Conservation (phyloP, 768 basidiomycete species). For the Coprinopsis cinerea region DNA sequence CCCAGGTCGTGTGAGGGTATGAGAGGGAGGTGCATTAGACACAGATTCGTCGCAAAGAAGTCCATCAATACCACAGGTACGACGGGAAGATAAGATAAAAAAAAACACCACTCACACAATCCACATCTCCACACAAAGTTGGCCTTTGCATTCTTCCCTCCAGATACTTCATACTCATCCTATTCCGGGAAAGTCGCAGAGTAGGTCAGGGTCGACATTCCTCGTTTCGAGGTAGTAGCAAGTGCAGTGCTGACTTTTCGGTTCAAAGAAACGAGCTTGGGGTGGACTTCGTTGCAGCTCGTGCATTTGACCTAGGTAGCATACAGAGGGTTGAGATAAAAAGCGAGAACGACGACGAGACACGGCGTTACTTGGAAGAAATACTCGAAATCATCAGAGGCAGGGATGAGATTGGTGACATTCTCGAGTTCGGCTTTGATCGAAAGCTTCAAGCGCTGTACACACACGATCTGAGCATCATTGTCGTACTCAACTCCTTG, state of each 20-base stretch:
- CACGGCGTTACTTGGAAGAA: conserved; percentile 65
- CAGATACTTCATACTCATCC: conserved; percentile 63
- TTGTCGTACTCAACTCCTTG: too few relatives aligned
- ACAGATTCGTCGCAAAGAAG: too few relatives aligned
- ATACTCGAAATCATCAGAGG: conserved; percentile 67
- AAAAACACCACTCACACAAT: conserved; percentile 49
- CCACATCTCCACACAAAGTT: conserved; percentile 81
- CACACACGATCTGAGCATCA: too few relatives aligned
- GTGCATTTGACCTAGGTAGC: conserved; percentile 69
- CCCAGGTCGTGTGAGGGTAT: too few relatives aligned
- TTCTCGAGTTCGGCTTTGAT: conserved; percentile 81
- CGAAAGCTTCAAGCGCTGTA: conserved; percentile 53
- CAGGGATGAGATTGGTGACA: conserved; percentile 63
- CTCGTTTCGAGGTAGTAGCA: neutral
- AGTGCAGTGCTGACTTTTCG: conserved; percentile 41
- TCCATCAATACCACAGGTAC: neutral
- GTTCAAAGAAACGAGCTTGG: conserved; percentile 68
- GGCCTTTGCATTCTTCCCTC: conserved; percentile 62
- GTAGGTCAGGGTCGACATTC: neutral
- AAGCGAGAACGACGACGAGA: conserved; percentile 2
- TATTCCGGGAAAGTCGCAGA: conserved; percentile 20
- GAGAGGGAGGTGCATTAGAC: too few relatives aligned
- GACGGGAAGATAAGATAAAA: neutral
- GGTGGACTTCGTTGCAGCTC: conserved; percentile 72
- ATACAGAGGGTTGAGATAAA: conserved; percentile 16